Conservation (phyloP, 108 stramenopile genomes). For the Craspedostauros australis region DNA sequence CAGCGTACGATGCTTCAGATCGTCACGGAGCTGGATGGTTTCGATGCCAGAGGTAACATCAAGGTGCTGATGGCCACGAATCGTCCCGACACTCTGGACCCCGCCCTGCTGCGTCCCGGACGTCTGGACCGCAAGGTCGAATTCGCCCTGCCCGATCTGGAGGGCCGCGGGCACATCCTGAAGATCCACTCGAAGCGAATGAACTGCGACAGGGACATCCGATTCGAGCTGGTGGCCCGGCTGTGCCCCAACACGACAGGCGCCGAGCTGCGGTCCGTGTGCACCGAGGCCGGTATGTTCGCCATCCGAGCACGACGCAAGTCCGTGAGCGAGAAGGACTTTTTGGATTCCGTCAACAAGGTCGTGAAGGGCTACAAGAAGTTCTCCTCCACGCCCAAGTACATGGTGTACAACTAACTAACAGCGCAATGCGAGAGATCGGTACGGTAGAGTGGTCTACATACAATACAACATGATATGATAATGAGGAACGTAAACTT, state of each 20-base stretch:
- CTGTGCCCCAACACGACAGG: slow-evolving; percentile 98
- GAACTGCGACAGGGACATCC: slow-evolving; percentile 96
- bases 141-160: slow-evolving; percentile 94
- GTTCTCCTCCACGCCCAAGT: slow-evolving; percentile 98
- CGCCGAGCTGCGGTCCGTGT: slow-evolving; percentile 94
- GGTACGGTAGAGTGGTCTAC: no score
- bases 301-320: slow-evolving; percentile 97
- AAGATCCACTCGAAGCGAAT: slow-evolving; percentile 96
- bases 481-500: no score
- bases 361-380: slow-evolving; percentile 99
- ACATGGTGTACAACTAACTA: slow-evolving; percentile 86
- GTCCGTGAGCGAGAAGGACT: slow-evolving; percentile 94
- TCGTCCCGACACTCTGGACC: slow-evolving; percentile 96
- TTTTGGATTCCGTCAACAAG: slow-evolving; percentile 98
- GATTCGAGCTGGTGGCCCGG: slow-evolving; percentile 96
- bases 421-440: no score
- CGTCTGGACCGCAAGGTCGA: slow-evolving; percentile 98
- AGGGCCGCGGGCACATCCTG: slow-evolving; percentile 94
- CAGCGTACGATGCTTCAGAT: slow-evolving; percentile 99
- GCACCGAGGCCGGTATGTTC: slow-evolving; percentile 99
- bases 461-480: no score
- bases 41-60: slow-evolving; percentile 97
- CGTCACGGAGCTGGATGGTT: slow-evolving; percentile 97
- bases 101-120: slow-evolving; percentile 94
- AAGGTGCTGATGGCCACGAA: slow-evolving; percentile 98